Base-by-base conservation (phyloP, 2,329 filamentous ascomycete species). In the Talaromyces sp. region DNA sequence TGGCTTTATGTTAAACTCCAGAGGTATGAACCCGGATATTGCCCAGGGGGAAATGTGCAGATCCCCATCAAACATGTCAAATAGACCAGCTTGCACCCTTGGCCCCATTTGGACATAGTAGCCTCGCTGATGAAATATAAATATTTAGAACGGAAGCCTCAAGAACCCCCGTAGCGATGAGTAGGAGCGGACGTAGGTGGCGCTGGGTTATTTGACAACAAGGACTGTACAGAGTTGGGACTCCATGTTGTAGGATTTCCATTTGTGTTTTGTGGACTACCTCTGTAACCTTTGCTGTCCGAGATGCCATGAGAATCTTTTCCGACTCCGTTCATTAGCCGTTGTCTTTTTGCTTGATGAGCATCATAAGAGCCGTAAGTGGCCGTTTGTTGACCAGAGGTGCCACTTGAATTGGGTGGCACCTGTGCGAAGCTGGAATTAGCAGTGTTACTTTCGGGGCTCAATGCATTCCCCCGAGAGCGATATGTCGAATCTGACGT, bases 321-420 rank as follows among this genome's bases (percentile, higher is more conserved):
- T 18, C 40, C 34, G 18, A 44, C 33, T 8, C 71, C 71, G 56
- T 76, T 76, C 71, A 75, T 76, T 31, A 76, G 65, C 5, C 74
- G 73, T 16, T 69, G 73, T 16, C 74, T 72, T 61, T 76, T 76
- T 12, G 68, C 66, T 16, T 71, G 72, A 9, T 60, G 52, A 28
- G 61, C 33, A 42, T 56, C 30, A 16, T 36, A 53, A 33, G 52
- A n/a, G 23, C 50, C 61, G 12, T 62, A 62, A 53, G 56, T 31
- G 2, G 56, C 31, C 42, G 40, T 55, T 12, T 59, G 51, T 51
- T 59, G 57, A 10, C 28, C 8, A 52, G 60, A 18, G 12, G 34
- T 33, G 56, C 42, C 47, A 10, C 50, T 12, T 30, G 61, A 59
- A 23, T 7, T 31, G n/a, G 51, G 40, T 16, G 51, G 51, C n/a